Conservation (phyloP, 164 flowering plant genomes). For the Cinnamomum micranthum region DNA sequence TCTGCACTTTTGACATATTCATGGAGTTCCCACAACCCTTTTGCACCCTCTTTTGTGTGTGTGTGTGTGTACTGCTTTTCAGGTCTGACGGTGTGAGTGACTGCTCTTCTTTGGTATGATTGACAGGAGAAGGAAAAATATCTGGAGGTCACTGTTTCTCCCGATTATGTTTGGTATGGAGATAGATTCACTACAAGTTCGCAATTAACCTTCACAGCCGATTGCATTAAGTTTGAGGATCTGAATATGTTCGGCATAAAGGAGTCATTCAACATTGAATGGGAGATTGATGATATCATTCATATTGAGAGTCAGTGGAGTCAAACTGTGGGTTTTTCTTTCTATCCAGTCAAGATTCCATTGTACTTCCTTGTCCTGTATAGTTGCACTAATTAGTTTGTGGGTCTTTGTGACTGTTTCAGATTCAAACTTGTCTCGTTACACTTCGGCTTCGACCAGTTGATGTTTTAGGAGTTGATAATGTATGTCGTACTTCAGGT, state of each 20-base stretch:
- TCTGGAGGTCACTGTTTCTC: slow-evolving; percentile 28
- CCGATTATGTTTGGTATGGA: slow-evolving; percentile 45
- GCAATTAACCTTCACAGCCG: slow-evolving; percentile 26
- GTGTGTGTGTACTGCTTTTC: neutral
- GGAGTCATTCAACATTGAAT: slow-evolving; percentile 14
- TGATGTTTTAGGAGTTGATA: slow-evolving; percentile 22
- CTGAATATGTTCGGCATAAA: slow-evolving; percentile 16
- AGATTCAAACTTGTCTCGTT: slow-evolving; percentile 43
- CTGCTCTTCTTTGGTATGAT: slow-evolving; percentile 14
- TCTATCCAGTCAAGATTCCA: neutral
- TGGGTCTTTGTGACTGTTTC: slow-evolving; percentile 13
- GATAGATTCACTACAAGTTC: slow-evolving; percentile 28
- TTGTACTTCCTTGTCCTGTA: neutral
- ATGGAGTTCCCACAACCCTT: neutral
- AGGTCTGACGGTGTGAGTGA: neutral
- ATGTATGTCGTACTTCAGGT: slow-evolving; percentile 37
- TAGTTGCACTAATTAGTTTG: neutral
- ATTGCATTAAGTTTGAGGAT: slow-evolving; percentile 29
- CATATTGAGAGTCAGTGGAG: slow-evolving; percentile 34
- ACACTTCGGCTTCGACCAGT: slow-evolving; percentile 34
- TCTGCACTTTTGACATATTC: neutral
- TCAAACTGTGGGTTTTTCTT: slow-evolving; percentile 42
- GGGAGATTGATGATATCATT: slow-evolving; percentile 33
- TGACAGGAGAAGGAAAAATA: slow-evolving; percentile 41
- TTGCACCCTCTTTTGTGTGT: neutral